Evolutionary conservation across 2,329 filamentous ascomycete species (phyloP).

Genomic region (Harringtonia lauricola): DNA sequence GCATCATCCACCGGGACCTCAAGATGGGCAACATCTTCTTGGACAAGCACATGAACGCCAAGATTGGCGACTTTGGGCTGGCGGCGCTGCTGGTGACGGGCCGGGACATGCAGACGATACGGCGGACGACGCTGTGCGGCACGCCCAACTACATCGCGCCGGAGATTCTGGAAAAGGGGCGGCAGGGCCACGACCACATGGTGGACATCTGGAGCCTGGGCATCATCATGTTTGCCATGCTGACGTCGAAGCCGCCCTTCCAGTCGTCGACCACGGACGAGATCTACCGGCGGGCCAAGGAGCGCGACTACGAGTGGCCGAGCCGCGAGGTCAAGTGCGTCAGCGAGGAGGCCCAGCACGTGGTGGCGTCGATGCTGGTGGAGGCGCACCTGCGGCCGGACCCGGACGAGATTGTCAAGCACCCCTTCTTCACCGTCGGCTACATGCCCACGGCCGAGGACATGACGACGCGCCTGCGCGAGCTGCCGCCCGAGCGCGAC

Average conservation of each 20-base stretch:
- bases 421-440: conserved; percentile 67
- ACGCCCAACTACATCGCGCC: conserved; percentile 98
- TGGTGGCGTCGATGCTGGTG: conserved; percentile 66
- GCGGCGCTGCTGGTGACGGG: conserved; percentile 86
- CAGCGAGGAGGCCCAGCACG: conserved; percentile 63
- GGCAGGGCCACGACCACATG: conserved; percentile 92
- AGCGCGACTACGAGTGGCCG: conserved; percentile 73
- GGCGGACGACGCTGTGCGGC: conserved; percentile 87
- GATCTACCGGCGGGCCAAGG: conserved; percentile 62
- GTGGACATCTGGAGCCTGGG: conserved; percentile 98
- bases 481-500: conserved; percentile 43
- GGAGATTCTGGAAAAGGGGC: conserved; percentile 88
- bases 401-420: conserved; percentile 68
- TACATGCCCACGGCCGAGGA: conserved; percentile 56
- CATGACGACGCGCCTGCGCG: conserved; percentile 46
- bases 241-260: conserved; percentile 92
- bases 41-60: conserved; percentile 90
- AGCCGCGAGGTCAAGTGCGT: conserved; percentile 57
- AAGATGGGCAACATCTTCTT: conserved; percentile 99
- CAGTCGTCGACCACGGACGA: conserved; percentile 84
- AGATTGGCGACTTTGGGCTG: conserved; percentile 93
- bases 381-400: conserved; percentile 65
- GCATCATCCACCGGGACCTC: conserved; percentile 90
- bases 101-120: conserved; percentile 72
- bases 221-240: conserved; percentile 97